These are phyloP conservation scores for Myriosclerotinia curreyana DNA, from an alignment of 2,329 filamentous ascomycete species.

Conservation along the genomic window DNA sequence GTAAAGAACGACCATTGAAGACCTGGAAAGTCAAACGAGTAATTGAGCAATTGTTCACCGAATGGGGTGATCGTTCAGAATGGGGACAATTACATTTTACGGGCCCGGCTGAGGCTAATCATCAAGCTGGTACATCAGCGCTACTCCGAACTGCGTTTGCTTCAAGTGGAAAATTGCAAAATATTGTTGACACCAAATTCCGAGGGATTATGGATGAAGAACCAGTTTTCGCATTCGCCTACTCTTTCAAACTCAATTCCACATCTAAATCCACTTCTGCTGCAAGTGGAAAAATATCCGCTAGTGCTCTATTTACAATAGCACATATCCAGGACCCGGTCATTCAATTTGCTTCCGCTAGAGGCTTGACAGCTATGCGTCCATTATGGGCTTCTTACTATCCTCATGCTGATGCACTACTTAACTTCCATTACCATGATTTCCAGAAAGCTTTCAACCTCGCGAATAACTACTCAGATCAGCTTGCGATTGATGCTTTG, in stretches of 20 bases:
- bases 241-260: constrained; percentile 54
- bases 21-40: constrained; percentile 62
- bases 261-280: constrained; percentile 36
- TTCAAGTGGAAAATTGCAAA: constrained; percentile 60
- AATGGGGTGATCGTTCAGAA: constrained; percentile 71
- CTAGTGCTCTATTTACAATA: constrained; percentile 69
- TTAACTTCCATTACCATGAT: constrained; percentile 74
- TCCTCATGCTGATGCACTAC: constrained; percentile 55
- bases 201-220: constrained; percentile 72
- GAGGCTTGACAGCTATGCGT: constrained; percentile 73
- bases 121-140: constrained; percentile 69
- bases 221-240: constrained; percentile 77
- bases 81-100: constrained; percentile 82
- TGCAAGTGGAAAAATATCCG: constrained; percentile 37
- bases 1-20: constrained; percentile 49
- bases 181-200: constrained; percentile 64
- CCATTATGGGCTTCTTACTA: constrained; percentile 81
- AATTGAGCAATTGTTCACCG: constrained; percentile 68
- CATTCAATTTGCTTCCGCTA: constrained; percentile 72
- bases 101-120: constrained; percentile 62
- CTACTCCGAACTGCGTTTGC: constrained; percentile 67
- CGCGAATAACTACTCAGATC: constrained; percentile 69
- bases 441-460: constrained; percentile 61
- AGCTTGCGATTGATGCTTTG: constrained; percentile 68
- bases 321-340: constrained; percentile 75